Evolutionary conservation across 441 rosid species (phyloP).

Genomic region (Populus hybrid): DNA sequence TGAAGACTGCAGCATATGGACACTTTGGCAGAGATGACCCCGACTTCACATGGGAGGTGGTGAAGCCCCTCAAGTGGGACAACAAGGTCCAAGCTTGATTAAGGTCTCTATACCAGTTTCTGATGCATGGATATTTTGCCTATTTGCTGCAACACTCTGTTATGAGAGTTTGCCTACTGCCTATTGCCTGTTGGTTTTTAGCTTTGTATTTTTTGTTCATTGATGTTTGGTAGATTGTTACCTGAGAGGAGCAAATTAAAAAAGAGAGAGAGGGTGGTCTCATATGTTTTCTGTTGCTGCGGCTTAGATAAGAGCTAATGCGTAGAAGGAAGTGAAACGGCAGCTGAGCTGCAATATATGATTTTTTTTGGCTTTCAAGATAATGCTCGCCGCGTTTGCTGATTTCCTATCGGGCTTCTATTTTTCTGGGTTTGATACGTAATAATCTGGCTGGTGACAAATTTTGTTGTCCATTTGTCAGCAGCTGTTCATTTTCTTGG

Average conservation of each 20-base stretch:
- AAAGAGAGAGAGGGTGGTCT: background rate
- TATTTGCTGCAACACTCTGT: constrained; percentile 39
- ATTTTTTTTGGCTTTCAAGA: background rate
- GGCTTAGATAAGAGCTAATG: background rate
- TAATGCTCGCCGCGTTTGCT: background rate
- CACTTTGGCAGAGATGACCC: constrained; percentile 26
- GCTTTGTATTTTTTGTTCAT: background rate
- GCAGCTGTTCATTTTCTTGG: background rate
- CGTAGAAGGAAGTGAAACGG: background rate
- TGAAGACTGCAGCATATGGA: constrained; percentile 25
- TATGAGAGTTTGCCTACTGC: background rate
- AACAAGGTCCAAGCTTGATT: constrained; percentile 17
- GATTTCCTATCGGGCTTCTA: background rate
- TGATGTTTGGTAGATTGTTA: background rate
- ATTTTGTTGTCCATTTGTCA: too few species aligned
- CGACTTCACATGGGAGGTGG: constrained; percentile 29
- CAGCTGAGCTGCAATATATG: background rate
- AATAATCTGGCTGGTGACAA: background rate
- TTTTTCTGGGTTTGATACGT: background rate
- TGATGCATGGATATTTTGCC: constrained; percentile 37
- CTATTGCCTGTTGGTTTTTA: background rate
- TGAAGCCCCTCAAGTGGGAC: constrained; percentile 24
- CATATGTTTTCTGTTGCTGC: background rate
- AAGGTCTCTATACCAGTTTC: constrained; percentile 56
- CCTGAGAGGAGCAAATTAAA: background rate